Conservation (phyloP, 768 basidiomycete genomes). For the Leucocoprinus leucothites region DNA sequence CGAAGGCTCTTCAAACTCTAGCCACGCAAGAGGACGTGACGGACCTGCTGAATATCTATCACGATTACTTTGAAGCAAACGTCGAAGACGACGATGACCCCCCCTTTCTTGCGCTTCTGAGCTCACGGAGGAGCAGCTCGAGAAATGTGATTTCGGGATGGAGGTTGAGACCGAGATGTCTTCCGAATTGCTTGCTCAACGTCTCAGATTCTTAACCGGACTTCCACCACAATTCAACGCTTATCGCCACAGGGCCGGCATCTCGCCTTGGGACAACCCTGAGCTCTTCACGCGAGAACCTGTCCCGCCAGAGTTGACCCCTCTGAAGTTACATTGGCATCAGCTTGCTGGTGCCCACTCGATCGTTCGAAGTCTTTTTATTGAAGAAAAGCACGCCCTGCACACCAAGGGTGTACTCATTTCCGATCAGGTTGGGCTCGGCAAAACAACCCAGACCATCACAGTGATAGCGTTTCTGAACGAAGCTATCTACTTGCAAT, state of each 20-base stretch:
- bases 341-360: slow-evolving; percentile 15
- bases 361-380: slow-evolving; percentile 16
- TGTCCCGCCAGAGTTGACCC: no score
- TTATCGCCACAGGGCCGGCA: no score
- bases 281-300: no score
- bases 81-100: neutral
- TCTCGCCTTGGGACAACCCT: no score
- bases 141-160: no score
- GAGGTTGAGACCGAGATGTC: no score
- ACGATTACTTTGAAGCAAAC: neutral
- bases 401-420: slow-evolving; percentile 16
- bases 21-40: slow-evolving; percentile 1
- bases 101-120: no score
- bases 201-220: no score
- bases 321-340: slow-evolving; percentile 1
- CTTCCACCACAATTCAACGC: no score
- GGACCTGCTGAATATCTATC: neutral
- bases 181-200: no score
- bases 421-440: slow-evolving; percentile 27
- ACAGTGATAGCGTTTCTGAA: slow-evolving; percentile 19
- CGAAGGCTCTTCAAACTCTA: neutral
- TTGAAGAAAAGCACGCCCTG: neutral
- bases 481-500: neutral
- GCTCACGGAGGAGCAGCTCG: no score
- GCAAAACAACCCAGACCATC: slow-evolving; percentile 25